These are phyloP conservation scores for Leptographium flavum DNA, from an alignment of 2,329 filamentous ascomycete genomes.

Conservation along the genomic window DNA sequence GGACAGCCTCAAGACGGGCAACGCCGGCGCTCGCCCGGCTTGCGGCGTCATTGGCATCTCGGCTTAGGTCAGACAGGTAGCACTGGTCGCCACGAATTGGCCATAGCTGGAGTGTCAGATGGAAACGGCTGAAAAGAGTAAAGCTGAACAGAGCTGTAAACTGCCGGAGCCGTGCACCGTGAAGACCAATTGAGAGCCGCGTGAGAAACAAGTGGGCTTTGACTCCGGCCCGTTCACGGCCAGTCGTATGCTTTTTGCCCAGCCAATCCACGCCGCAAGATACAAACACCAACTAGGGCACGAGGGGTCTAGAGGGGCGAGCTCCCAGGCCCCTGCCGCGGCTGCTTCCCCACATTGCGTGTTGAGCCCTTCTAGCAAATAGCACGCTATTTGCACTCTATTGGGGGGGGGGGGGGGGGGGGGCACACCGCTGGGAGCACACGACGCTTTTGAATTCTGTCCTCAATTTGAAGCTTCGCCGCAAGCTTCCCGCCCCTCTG, in stretches of 20 bases:
- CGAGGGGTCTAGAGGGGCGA: too few relatives aligned
- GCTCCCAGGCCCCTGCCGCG: not conserved
- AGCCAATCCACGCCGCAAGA: too few relatives aligned
- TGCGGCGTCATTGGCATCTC: constrained; percentile 94
- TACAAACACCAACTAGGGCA: too few relatives aligned
- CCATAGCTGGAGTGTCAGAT: too few relatives aligned
- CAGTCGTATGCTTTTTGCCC: too few relatives aligned
- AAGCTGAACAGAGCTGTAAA: too few relatives aligned
- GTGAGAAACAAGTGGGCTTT: too few relatives aligned
- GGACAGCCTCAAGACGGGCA: constrained; percentile 97
- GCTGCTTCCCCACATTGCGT: not conserved
- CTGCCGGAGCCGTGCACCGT: too few relatives aligned
- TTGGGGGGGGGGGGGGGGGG: too few relatives aligned
- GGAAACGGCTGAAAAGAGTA: too few relatives aligned
- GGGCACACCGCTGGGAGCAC: not conserved
- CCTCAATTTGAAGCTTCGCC: constrained; percentile 2
- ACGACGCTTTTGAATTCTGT: constrained; percentile 1
- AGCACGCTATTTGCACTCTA: not conserved
- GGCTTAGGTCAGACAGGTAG: constrained; percentile 31
- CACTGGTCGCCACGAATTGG: not conserved
- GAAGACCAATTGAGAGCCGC: too few relatives aligned
- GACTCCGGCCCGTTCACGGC: too few relatives aligned
- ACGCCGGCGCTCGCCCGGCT: constrained; percentile 83
- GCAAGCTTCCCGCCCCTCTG: not conserved
- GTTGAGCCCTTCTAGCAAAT: not conserved